A percentile compares a stretch with the other conserved stretches of the same genome.
phyloP scores from a whole-genome alignment of 306 rosid genomes.

The Abrus pulchellus region DNA sequence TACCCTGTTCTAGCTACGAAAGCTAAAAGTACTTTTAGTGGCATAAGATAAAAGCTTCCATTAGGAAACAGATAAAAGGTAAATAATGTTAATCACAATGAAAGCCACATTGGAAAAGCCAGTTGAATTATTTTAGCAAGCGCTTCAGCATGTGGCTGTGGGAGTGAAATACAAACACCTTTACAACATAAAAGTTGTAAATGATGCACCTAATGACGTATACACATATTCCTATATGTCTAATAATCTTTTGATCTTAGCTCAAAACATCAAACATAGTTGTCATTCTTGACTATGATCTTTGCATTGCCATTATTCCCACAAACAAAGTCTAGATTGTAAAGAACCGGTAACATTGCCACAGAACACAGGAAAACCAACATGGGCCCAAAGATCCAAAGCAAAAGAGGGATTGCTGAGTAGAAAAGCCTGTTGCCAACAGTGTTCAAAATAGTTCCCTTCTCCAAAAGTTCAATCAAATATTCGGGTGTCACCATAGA shows the following conservation, averaged over 20 bases:
- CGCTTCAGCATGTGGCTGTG: slow-evolving; percentile 21
- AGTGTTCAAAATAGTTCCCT: slow-evolving; percentile 75
- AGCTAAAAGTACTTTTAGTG: slow-evolving; percentile 8
- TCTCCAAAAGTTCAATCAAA: slow-evolving; percentile 74
- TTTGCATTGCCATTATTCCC: slow-evolving; percentile 29
- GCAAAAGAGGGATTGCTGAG: slow-evolving; percentile 74
- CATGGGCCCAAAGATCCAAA: slow-evolving; percentile 91
- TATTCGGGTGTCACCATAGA: slow-evolving; percentile 65
- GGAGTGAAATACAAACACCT: slow-evolving; percentile 3
- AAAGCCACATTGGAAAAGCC: slow-evolving; percentile 43
- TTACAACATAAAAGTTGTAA: slow-evolving; percentile 41
- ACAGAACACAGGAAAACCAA: slow-evolving; percentile 74
- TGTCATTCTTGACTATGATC: not conserved
- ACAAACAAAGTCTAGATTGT: slow-evolving; percentile 75
- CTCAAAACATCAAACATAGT: slow-evolving; percentile 40
- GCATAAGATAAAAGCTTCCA: slow-evolving; percentile 28
- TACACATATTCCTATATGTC: not conserved
- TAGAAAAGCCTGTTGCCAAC: slow-evolving; percentile 90
- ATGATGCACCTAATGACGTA: slow-evolving; percentile 25
- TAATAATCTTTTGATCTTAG: not conserved
- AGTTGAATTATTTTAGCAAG: slow-evolving; percentile 37
- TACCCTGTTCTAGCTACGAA: not conserved
- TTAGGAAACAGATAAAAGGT: slow-evolving; percentile 16
- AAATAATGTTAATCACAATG: slow-evolving; percentile 34
- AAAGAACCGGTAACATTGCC: slow-evolving; percentile 80